Evolutionary conservation across 352 stramenopile genomes (phyloP).

Genomic region (Pythium biforme): DNA sequence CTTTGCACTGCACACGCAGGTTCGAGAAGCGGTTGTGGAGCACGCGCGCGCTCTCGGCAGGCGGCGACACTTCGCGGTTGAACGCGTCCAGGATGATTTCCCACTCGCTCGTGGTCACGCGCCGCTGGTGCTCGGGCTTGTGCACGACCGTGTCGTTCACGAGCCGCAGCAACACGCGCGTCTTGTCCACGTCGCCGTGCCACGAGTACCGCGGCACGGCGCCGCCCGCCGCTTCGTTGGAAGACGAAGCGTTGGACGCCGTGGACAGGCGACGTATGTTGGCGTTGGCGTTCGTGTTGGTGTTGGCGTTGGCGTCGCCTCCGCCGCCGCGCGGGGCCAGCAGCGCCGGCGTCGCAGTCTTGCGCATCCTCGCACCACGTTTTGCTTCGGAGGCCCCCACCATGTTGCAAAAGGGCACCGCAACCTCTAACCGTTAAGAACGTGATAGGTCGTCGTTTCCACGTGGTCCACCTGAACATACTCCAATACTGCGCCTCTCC

Average conservation of each 20-base stretch:
- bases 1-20: background rate
- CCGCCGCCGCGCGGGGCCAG: too few species aligned
- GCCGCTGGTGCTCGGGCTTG: conserved; percentile 3
- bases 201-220: background rate
- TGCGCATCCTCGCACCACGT: too few species aligned
- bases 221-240: too few species aligned
- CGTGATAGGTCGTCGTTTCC: too few species aligned
- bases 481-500: background rate
- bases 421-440: too few species aligned
- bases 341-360: too few species aligned
- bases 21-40: background rate
- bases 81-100: conserved; percentile 12
- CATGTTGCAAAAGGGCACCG: too few species aligned
- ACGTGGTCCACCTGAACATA: background rate
- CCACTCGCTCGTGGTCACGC: conserved; percentile 20
- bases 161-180: conserved; percentile 2
- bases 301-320: too few species aligned
- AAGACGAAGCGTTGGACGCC: background rate
- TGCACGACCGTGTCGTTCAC: background rate
- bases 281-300: too few species aligned
- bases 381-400: too few species aligned
- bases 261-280: background rate
- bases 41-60: background rate
- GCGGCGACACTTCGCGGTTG: background rate
- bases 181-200: background rate